A percentile compares a stretch with the other conserved stretches of the same genome.
Evolutionary conservation across 805 yeast species (phyloP).

Genomic region (Ogataea neopini): DNA sequence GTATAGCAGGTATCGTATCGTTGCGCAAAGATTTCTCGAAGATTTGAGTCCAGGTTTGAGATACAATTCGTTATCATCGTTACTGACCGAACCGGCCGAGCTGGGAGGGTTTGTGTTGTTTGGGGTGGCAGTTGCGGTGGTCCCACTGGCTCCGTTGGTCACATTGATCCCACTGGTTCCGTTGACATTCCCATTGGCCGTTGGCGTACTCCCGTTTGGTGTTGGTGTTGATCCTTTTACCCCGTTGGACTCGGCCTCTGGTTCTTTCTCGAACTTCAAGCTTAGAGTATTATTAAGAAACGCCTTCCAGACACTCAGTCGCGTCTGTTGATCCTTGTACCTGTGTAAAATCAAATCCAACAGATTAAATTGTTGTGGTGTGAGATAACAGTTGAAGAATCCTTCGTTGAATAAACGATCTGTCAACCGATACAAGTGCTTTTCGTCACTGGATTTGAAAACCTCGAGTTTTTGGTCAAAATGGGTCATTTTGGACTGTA

Average conservation of each 20-base stretch:
- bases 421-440: conserved; percentile 36
- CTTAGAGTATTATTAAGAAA: conserved; percentile 44
- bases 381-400: conserved; percentile 49
- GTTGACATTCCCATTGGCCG: neutral
- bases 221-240: neutral
- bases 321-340: conserved; percentile 17
- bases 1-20: conserved; percentile 67
- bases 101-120: neutral
- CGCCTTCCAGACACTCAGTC: conserved; percentile 41
- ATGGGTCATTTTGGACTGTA: neutral
- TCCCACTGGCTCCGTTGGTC: too few species aligned
- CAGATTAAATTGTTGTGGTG: conserved; percentile 56
- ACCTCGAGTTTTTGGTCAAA: conserved; percentile 17
- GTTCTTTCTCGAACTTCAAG: conserved; percentile 31
- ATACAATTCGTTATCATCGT: conserved; percentile 39
- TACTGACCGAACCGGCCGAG: conserved; percentile 1
- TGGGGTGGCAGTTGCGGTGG: conserved; percentile 8
- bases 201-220: too few species aligned
- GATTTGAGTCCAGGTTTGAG: conserved; percentile 48
- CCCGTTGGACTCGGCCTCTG: neutral
- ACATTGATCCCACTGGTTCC: too few species aligned
- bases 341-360: conserved; percentile 46
- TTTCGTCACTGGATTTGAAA: conserved; percentile 27
- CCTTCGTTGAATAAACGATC: conserved; percentile 39
- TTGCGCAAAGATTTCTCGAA: conserved; percentile 59